Base-by-base conservation (phyloP, 441 rosid species). In the Pelargonium citronellum region DNA sequence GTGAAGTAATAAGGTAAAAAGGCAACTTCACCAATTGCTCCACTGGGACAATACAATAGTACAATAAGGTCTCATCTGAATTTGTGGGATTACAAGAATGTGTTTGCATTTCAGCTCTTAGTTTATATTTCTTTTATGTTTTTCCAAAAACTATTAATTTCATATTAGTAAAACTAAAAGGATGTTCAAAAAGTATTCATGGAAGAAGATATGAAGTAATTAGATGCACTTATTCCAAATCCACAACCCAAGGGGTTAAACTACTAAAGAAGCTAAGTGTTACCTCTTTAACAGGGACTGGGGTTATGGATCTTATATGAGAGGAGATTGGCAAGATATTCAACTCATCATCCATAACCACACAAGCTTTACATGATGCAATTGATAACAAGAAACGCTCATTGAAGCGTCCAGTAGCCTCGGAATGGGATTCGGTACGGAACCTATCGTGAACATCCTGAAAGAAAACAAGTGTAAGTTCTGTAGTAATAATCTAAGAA, bases 361-460 rank as follows among this genome's bases (percentile, higher is more conserved):
- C 87, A 46, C 98, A 95, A 41, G 99, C 77, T 83, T 91, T 95
- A 87, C 98, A 92, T 5, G 94, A 88, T 43, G 98, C 95, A 67
- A 95, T 77, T 66, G 99, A 95, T 74, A 95, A 79, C 64, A 95
- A 75, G 84, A 95, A 95, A 17, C 97, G 92, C 57, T 92, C 98
- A 79, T 95, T 95, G 74, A 95, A 95, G 69, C 92, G 93, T 10
- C 93, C 93, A 51, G 90, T 66, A 76, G 94, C 86, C 84, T 85
- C 82, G 72, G 89, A 84, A 78, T 95, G 99, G 47, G 99, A 91
- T 79, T 95, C 98, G 1, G 98, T 95, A 64, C 99, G 96, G 74
- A 87, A 91, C 70, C 99, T 90, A 67, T 91, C 96, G 27, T 95
- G 99, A 77, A 95, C 99, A 84, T 95, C 98, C 99, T 95, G 89